A percentile compares a stretch with the other conserved stretches of the same genome.
Conservation (phyloP, 2,329 filamentous ascomycete species). For the Penicillium brevicompactum region DNA sequence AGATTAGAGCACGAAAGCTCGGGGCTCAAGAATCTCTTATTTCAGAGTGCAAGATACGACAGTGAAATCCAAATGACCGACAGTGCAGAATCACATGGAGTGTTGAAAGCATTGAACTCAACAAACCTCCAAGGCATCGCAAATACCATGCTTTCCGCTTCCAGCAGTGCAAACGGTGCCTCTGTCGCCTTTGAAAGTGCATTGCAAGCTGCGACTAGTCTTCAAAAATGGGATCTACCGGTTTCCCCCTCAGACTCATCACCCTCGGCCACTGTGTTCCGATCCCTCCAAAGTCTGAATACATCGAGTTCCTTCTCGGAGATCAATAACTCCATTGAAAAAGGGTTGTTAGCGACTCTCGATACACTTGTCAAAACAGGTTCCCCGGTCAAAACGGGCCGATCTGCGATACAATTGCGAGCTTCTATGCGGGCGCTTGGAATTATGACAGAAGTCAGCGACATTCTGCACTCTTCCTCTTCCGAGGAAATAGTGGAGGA, state of each 20-base stretch:
- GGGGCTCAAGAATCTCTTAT: constrained; percentile 82
- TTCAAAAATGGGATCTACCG: constrained; percentile 91
- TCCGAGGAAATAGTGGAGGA: constrained; percentile 62
- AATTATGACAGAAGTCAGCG: constrained; percentile 77
- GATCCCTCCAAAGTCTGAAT: constrained; percentile 76
- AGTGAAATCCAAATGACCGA: constrained; percentile 69
- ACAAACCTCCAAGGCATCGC: constrained; percentile 86
- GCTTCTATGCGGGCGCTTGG: constrained; percentile 67
- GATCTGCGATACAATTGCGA: constrained; percentile 50
- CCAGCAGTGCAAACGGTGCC: constrained; percentile 54
- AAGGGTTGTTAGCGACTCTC: constrained; percentile 57
- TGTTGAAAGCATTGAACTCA: constrained; percentile 75
- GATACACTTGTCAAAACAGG: constrained; percentile 38
- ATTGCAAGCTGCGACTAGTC: constrained; percentile 74
- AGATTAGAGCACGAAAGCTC: constrained; percentile 88
- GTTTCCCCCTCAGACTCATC: constrained; percentile 65
- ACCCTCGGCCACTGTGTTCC: constrained; percentile 72
- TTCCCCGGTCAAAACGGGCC: constrained; percentile 37
- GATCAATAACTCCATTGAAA: constrained; percentile 62
- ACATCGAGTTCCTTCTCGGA: constrained; percentile 60
- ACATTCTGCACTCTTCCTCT: constrained; percentile 66
- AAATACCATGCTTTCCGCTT: constrained; percentile 70
- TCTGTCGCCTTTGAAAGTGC: constrained; percentile 67
- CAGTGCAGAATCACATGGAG: constrained; percentile 63
- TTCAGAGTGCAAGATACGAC: constrained; percentile 88